Evolutionary conservation across 2,329 filamentous ascomycete species (phyloP).

Genomic region (Botrytis fragariae): DNA sequence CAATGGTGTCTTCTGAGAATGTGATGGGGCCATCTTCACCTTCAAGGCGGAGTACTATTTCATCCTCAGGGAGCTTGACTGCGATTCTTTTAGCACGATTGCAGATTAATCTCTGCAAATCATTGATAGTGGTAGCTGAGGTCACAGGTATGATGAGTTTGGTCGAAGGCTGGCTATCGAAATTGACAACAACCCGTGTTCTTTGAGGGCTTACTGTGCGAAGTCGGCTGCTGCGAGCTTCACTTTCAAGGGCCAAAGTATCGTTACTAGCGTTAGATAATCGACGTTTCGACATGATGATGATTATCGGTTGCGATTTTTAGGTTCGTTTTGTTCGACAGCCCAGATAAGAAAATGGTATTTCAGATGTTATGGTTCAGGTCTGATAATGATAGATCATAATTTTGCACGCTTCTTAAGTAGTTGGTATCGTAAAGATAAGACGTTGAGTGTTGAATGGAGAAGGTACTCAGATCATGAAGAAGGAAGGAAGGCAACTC

Average conservation of each 20-base stretch:
- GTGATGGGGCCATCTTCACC: background rate
- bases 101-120: background rate
- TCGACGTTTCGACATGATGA: background rate
- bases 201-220: background rate
- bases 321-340: background rate
- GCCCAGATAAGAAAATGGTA: background rate
- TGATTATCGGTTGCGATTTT: background rate
- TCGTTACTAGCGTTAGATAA: background rate
- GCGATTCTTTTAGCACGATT: background rate
- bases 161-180: background rate
- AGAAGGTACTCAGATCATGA: background rate
- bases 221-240: background rate
- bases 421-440: background rate
- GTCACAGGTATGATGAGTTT: background rate
- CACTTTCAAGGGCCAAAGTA: background rate
- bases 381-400: background rate
- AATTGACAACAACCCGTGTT: background rate
- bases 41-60: background rate
- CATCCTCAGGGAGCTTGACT: background rate
- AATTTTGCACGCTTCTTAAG: background rate
- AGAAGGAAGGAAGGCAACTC: background rate
- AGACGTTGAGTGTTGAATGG: background rate
- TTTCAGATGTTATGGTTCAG: background rate
- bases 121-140: background rate
- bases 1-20: background rate